Base-by-base conservation (phyloP, 1,139 yeast species). In the Yamadazyma taylorii region DNA sequence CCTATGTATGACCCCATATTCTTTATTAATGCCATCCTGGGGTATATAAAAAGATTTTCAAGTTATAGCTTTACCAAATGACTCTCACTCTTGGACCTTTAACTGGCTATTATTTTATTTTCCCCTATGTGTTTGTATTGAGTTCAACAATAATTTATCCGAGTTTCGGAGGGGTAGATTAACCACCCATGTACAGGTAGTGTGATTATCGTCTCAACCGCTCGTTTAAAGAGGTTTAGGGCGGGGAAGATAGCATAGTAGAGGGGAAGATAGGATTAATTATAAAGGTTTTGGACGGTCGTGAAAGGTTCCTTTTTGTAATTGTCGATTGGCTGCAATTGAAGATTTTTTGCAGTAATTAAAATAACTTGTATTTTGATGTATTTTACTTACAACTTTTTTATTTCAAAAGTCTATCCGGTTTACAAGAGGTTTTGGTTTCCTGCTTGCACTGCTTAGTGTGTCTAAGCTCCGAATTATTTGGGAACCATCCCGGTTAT, bases 101-200 rank as follows among this genome's bases (percentile, higher is more conserved):
- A 6, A 11, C 13, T 24, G 29, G 29, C 17, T 11, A 13, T 8
- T 27, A n/a, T 5, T 5, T 4, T 13, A 15, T 14, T 22, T 13
- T 19, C 40, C 45, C 37, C 42, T 32, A 41, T 31, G 39, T 12
- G 15, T 31, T 23, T 33, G 41, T 35, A 28, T 35, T 19, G 23
- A 6, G 26, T 17, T 29, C 32, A 29, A 30, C 28, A 34, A 34
- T 24, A 3, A 12, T 35, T 34, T 35, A 30, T 36, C 45, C 47
- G 45, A 43, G 17, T 30, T 17, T 42, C 46, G 45, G 47, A 41
- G 47, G 45, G 45, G 47, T 41, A 35, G 42, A 40, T 38, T 32
- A 24, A 27, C 30, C 14, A 8, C 11, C 21, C 13, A 8, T 10
- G 21, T 15, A 19, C 21, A 10, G 30, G 30, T 17, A 16, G 30